Evolutionary conservation across 2,329 filamentous ascomycete genomes (phyloP).

Genomic region (Aspergillus neotritici): DNA sequence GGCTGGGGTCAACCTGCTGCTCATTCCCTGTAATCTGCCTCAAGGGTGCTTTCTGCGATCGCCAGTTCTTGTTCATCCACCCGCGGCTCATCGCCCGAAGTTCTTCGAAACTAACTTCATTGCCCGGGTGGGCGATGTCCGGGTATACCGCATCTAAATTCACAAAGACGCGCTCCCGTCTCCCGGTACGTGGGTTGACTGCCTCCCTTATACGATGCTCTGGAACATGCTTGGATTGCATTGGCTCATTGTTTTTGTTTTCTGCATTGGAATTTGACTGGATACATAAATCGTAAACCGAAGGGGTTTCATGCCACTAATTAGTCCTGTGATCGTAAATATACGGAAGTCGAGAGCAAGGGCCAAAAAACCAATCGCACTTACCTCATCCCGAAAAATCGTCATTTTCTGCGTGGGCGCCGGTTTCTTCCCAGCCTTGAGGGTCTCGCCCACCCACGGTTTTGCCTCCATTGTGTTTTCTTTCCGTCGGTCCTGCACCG

Average conservation of each 20-base stretch:
- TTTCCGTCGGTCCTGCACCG: conserved; percentile 82
- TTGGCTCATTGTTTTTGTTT: conserved; percentile 33
- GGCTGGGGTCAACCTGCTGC: conserved; percentile 14
- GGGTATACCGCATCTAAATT: conserved; percentile 82
- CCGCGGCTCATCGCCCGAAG: conserved; percentile 73
- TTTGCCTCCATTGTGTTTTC: conserved; percentile 83
- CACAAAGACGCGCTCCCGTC: conserved; percentile 80
- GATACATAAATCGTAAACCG: conserved; percentile 48
- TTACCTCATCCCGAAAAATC: conserved; percentile 95
- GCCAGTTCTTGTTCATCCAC: conserved; percentile 54
- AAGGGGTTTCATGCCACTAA: conserved; percentile 48
- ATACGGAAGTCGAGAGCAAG: conserved; percentile 49
- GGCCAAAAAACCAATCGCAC: conserved; percentile 42
- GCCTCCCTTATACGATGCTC: conserved; percentile 74
- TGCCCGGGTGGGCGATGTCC: conserved; percentile 61
- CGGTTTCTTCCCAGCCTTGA: conserved; percentile 82
- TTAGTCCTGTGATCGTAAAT: conserved; percentile 98
- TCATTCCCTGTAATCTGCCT: conserved; percentile 46
- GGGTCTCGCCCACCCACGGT: conserved; percentile 86
- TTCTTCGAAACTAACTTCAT: conserved; percentile 88
- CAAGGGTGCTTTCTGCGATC: conserved; percentile 47
- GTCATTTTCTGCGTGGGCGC: conserved; percentile 72
- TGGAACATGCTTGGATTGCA: conserved; percentile 53
- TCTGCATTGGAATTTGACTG: conserved; percentile 41
- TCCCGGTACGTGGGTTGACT: conserved; percentile 74